A percentile compares a stretch with the other conserved stretches of the same genome.
phyloP scores from a whole-genome alignment of 306 rosid species.

The Prunus dulcis region DNA sequence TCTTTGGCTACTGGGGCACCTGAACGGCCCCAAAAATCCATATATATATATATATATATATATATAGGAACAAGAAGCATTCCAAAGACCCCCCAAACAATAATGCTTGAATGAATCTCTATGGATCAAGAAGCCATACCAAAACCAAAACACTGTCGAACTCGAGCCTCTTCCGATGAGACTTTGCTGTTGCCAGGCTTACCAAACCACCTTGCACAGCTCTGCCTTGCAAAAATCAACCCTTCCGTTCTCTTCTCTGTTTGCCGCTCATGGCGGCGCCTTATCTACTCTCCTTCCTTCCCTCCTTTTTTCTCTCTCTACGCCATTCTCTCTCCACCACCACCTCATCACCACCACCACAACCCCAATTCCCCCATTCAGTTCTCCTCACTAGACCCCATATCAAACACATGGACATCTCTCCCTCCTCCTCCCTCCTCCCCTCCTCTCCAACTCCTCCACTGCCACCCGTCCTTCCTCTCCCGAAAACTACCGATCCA shows the following conservation, averaged over 20 bases:
- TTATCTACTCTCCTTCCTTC: conserved; percentile 4
- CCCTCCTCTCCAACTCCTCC: background rate
- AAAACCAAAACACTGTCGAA: background rate
- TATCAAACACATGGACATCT: background rate
- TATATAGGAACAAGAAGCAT: too few relatives aligned
- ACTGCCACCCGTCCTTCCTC: background rate
- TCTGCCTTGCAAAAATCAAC: background rate
- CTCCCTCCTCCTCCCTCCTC: background rate
- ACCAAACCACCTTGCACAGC: conserved; percentile 1
- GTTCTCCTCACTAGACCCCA: background rate
- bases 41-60: too few relatives aligned
- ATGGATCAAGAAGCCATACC: background rate
- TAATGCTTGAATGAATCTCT: background rate
- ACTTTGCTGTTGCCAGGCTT: background rate
- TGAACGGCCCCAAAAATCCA: too few relatives aligned
- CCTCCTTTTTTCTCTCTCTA: conserved; percentile 4
- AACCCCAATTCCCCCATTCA: background rate
- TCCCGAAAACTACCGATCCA: conserved; percentile 1
- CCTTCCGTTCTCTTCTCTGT: background rate
- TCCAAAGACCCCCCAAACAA: background rate
- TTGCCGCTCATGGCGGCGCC: conserved; percentile 11
- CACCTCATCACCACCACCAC: background rate
- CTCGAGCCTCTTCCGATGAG: background rate
- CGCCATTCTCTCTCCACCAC: background rate
- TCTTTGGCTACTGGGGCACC: too few relatives aligned